Conservation (phyloP, 2,329 filamentous ascomycete species). For the Cladophialophora chaetospira region DNA sequence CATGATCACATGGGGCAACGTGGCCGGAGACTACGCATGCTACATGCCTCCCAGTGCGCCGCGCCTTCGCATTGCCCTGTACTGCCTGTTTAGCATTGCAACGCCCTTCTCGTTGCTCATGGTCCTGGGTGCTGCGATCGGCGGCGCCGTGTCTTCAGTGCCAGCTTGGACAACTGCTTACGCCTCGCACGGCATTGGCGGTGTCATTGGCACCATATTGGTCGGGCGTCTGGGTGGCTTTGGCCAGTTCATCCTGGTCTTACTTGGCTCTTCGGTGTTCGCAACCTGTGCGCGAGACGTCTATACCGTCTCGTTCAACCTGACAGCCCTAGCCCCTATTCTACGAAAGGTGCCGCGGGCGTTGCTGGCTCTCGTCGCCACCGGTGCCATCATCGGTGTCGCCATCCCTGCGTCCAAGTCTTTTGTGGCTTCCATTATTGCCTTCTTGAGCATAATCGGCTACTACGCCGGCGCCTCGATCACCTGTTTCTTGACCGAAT, state of each 20-base stretch:
- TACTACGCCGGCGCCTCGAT: constrained; percentile 17
- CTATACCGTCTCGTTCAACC: constrained; percentile 5
- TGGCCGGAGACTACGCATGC: constrained; percentile 1
- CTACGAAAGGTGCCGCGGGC: not conserved
- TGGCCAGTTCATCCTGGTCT: constrained; percentile 62
- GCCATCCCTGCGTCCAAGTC: constrained; percentile 7
- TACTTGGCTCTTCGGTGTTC: constrained; percentile 63
- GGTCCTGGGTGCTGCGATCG: constrained; percentile 65
- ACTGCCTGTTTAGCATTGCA: constrained; percentile 49
- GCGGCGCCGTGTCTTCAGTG: constrained; percentile 56
- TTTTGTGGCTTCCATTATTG: constrained; percentile 20
- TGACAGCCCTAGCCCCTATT: not conserved
- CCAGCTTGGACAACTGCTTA: constrained; percentile 61
- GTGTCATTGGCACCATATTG: constrained; percentile 68
- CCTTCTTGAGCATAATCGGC: constrained; percentile 47
- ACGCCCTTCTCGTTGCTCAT: constrained; percentile 62
- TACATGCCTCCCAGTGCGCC: constrained; percentile 6
- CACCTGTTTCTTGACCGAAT: constrained; percentile 49
- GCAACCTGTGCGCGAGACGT: constrained; percentile 59
- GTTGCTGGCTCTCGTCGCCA: not conserved
- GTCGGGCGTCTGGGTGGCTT: constrained; percentile 59
- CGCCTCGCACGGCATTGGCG: constrained; percentile 31
- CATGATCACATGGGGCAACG: constrained; percentile 10
- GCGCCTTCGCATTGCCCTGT: not conserved
- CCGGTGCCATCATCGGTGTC: constrained; percentile 6